Conservation (phyloP, 257 asterid genomes). For the Solanum virginianum region DNA sequence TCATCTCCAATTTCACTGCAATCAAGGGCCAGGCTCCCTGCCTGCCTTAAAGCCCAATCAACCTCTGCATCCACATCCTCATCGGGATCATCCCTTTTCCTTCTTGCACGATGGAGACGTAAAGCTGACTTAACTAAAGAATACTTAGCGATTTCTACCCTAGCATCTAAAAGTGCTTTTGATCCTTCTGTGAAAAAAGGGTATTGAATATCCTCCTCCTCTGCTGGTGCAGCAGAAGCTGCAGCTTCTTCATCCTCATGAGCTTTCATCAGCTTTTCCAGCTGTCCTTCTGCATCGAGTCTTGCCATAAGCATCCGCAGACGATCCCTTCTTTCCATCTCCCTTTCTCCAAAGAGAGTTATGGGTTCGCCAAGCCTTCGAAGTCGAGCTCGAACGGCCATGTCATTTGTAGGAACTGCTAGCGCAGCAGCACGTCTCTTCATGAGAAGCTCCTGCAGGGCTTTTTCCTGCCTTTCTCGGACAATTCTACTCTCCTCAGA, state of each 20-base stretch:
- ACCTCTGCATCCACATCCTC: slow-evolving; percentile 94
- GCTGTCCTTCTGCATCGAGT: slow-evolving; percentile 78
- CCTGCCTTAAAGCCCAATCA: slow-evolving; percentile 76
- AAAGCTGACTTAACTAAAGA: slow-evolving; percentile 70
- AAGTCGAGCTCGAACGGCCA: slow-evolving; percentile 73
- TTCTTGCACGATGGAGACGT: slow-evolving; percentile 72
- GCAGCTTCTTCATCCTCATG: slow-evolving; percentile 88
- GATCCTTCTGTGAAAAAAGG: slow-evolving; percentile 93
- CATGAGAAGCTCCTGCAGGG: slow-evolving; percentile 74
- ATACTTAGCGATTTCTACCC: slow-evolving; percentile 62
- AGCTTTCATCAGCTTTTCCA: slow-evolving; percentile 90
- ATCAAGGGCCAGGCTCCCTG: slow-evolving; percentile 45
- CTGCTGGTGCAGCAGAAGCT: slow-evolving; percentile 25
- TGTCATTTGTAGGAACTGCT: slow-evolving; percentile 90
- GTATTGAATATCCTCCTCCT: slow-evolving; percentile 65
- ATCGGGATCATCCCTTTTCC: slow-evolving; percentile 86
- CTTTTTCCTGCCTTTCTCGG: slow-evolving; percentile 79
- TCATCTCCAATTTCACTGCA: slow-evolving; percentile 87
- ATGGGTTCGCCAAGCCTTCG: slow-evolving; percentile 89
- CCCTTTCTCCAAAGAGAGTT: slow-evolving; percentile 87
- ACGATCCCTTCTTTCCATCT: slow-evolving; percentile 96
- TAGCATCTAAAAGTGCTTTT: slow-evolving; percentile 49
- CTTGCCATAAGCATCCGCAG: slow-evolving; percentile 66
- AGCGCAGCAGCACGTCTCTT: slow-evolving; percentile 87
- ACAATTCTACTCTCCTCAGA: slow-evolving; percentile 63